Percentiles rank a stretch among this genome's conserved stretches.
phyloP scores from a whole-genome alignment of 2,329 filamentous ascomycete species.

The Penicillium brevicompactum region DNA sequence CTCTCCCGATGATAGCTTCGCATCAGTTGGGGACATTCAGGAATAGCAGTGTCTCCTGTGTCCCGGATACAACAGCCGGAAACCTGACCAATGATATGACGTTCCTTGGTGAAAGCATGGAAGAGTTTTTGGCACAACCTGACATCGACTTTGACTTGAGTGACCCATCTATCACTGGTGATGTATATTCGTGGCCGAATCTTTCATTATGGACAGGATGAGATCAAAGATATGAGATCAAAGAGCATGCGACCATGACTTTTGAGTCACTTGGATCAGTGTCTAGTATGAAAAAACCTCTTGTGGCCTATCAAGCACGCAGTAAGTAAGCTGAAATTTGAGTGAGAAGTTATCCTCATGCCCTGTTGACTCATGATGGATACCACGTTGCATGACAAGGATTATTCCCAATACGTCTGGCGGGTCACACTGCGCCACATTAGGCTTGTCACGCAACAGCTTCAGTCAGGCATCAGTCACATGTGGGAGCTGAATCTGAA shows the following conservation, averaged over 20 bases:
- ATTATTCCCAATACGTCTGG: not conserved
- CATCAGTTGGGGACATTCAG: not conserved
- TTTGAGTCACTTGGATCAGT: too few species aligned
- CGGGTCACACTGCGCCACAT: slow-evolving; percentile 10
- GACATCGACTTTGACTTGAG: slow-evolving; percentile 18
- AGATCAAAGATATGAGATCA: not conserved
- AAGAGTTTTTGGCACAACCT: slow-evolving; percentile 19
- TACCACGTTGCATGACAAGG: not conserved
- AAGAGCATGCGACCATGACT: too few species aligned
- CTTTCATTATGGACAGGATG: slow-evolving; percentile 21
- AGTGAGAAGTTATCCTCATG: not conserved
- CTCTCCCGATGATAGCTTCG: not conserved
- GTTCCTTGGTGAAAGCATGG: slow-evolving; percentile 21
- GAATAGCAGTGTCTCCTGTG: not conserved
- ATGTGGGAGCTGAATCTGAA: not conserved
- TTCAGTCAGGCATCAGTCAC: slow-evolving; percentile 1
- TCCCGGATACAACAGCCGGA: slow-evolving; percentile 7
- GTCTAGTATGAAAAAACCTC: too few species aligned
- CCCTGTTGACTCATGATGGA: not conserved
- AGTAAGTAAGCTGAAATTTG: not conserved
- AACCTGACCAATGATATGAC: slow-evolving; percentile 14
- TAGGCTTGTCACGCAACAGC: slow-evolving; percentile 4
- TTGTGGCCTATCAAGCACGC: too few species aligned
- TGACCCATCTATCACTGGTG: slow-evolving; percentile 17
- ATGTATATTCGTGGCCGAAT: slow-evolving; percentile 20